Conservation (phyloP, 192 early-diverging fungal species). For the Paraglomus occultum region DNA sequence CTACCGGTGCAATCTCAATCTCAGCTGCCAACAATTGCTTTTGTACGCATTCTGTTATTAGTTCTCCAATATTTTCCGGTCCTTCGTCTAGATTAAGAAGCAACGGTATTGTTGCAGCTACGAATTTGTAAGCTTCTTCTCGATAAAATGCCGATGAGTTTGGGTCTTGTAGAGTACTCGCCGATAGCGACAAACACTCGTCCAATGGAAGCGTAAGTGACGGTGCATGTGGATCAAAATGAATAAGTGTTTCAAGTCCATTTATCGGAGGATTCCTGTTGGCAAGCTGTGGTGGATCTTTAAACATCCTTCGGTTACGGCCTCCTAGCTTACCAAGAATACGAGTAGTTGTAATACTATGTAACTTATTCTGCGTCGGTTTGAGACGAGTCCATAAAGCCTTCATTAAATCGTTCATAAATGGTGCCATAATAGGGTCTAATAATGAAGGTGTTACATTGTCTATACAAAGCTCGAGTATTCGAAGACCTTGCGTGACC, state of each 20-base stretch:
- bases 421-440: conserved; percentile 93
- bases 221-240: conserved; percentile 51
- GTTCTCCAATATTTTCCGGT: conserved; percentile 40
- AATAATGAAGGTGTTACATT: conserved; percentile 96
- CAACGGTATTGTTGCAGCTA: conserved; percentile 63
- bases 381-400: conserved; percentile 91
- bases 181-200: conserved; percentile 51
- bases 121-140: conserved; percentile 63
- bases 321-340: conserved; percentile 99
- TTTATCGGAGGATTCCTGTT: conserved; percentile 44
- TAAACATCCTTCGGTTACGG: conserved; percentile 85
- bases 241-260: conserved; percentile 59
- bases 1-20: background rate
- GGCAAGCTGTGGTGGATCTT: conserved; percentile 60
- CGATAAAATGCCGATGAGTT: conserved; percentile 52
- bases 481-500: conserved; percentile 93
- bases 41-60: conserved; percentile 29
- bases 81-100: conserved; percentile 65
- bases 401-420: conserved; percentile 92
- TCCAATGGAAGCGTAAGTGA: conserved; percentile 61
- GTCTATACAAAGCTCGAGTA: conserved; percentile 96
- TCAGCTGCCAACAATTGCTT: conserved; percentile 27
- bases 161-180: conserved; percentile 52
- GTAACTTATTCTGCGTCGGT: conserved; percentile 76
- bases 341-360: conserved; percentile 82